These are phyloP conservation scores for Beauveria brongniartii DNA, from an alignment of 2,329 filamentous ascomycete species.

Conservation along the genomic window DNA sequence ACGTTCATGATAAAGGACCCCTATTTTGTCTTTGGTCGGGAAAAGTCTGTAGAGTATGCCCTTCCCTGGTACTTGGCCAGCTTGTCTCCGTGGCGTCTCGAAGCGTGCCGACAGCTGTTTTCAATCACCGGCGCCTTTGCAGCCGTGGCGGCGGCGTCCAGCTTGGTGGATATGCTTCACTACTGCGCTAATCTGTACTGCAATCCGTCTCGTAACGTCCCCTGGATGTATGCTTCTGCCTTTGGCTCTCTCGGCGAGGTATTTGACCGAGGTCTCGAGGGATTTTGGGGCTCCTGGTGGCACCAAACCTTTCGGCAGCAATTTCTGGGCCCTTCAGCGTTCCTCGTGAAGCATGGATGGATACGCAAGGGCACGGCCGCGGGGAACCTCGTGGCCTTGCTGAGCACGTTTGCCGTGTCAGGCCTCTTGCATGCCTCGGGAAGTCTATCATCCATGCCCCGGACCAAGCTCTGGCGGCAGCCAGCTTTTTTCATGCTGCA, in stretches of 20 bases:
- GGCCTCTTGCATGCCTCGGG: conserved; percentile 64
- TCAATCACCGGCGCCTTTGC: conserved; percentile 48
- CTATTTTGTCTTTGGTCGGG: conserved; percentile 57
- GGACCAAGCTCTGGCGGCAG: conserved; percentile 42
- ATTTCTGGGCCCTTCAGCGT: conserved; percentile 53
- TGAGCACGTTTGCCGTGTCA: conserved; percentile 51
- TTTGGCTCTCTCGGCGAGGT: conserved; percentile 49
- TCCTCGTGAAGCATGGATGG: conserved; percentile 33
- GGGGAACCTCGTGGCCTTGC: conserved; percentile 21
- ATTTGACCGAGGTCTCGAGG: conserved; percentile 62
- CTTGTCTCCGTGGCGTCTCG: conserved; percentile 38
- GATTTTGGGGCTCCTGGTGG: conserved; percentile 84
- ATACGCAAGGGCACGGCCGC: conserved; percentile 24
- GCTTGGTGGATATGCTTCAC: conserved; percentile 49
- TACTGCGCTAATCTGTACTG: conserved; percentile 40
- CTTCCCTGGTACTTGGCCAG: conserved; percentile 34
- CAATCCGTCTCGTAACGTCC: conserved; percentile 41
- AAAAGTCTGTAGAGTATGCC: conserved; percentile 25
- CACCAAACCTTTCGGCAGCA: conserved; percentile 79
- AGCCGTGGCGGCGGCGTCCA: conserved; percentile 54
- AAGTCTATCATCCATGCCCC: conserved; percentile 56
- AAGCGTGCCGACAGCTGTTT: conserved; percentile 48
- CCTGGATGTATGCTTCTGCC: conserved; percentile 47
- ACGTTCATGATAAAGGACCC: conserved; percentile 65
- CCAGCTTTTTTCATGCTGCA: conserved; percentile 67